phyloP scores from a whole-genome alignment of 1,284 basidiomycete species.

The Flammula alnicola region DNA sequence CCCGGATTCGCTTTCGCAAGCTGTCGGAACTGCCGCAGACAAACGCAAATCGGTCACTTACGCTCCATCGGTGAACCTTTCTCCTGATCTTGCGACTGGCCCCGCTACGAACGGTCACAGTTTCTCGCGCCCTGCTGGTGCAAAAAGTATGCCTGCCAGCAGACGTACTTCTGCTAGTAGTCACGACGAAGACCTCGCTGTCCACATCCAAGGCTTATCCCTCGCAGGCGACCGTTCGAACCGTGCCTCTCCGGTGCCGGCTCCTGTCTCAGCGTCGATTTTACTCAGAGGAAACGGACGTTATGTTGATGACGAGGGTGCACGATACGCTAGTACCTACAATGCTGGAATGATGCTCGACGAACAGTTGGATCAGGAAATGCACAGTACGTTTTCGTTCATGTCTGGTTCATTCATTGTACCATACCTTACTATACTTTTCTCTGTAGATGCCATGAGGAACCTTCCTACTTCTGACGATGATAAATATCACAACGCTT shows the following conservation, averaged over 20 bases:
- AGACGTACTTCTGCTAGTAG: constrained; percentile 81
- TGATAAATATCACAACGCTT: constrained; percentile 75
- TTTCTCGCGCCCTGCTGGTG: constrained; percentile 68
- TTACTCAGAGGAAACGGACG: constrained; percentile 51
- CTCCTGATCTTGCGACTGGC: constrained; percentile 60
- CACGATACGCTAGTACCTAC: constrained; percentile 61
- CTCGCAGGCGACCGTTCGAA: constrained; percentile 63
- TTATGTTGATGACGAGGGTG: constrained; percentile 57
- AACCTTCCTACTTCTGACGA: constrained; percentile 92
- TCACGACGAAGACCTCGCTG: constrained; percentile 79
- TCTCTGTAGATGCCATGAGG: constrained; percentile 79
- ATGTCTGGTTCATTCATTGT: constrained; percentile 7
- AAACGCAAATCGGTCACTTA: constrained; percentile 88
- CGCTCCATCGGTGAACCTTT: constrained; percentile 73
- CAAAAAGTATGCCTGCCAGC: constrained; percentile 88
- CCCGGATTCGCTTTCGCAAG: constrained; percentile 58
- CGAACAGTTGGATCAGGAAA: constrained; percentile 88
- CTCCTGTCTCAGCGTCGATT: constrained; percentile 53
- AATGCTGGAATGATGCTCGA: constrained; percentile 89
- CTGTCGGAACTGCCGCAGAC: constrained; percentile 69
- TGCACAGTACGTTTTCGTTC: constrained; percentile 73
- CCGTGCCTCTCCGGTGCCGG: constrained; percentile 55
- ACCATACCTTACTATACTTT: constrained; percentile 26
- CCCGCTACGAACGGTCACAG: constrained; percentile 49
- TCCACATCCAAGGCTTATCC: constrained; percentile 70